Base-by-base conservation (phyloP, 1,139 yeast species). In the Kodamaea ohmeri region DNA sequence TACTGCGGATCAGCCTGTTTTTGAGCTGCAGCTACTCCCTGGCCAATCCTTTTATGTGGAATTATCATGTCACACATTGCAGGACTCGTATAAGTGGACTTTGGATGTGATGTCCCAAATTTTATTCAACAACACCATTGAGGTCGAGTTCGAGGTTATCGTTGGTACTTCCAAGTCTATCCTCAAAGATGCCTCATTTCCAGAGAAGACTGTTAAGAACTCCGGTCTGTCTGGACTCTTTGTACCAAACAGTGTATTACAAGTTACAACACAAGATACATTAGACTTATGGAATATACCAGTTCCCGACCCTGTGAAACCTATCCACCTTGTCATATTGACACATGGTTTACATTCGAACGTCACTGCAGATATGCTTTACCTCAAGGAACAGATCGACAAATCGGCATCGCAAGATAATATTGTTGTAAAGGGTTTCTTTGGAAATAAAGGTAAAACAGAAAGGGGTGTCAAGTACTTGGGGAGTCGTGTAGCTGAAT, bases 341-440 rank as follows among this genome's bases (percentile, higher is more conserved):
- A 86, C 96, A 0, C 98, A 92, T 60, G 99, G 99, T 0, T 64
- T 92, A 28, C 96, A 89, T 56, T 87, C 97, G 0, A 92, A 92
- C 55, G 78, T 83, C 0, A 78, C 94, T 2, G 85, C 95, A 0
- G 99, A 92, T 57, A 76, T 92, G 92, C 71, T 83, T 31, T 92
- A 84, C 51, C 50, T 90, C 36, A 90, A 89, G 55, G 97, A 92
- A 51, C 77, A 77, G 50, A 77, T 92, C 4, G 96, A 89, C 48
- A 53, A 58, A 24, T 68, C 66, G 13, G 78, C 78, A 4, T 51
- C 58, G 20, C 80, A 78, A 37, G 65, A 63, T 13, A 80, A 82
- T 43, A 60, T 89, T 2, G 77, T 89, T 8, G 94, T 90, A 2
- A 73, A 89, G 46, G 97, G 96, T 0, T 92, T 67, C 53, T 77